Conservation (phyloP, 345 rosid species). For the Balakata baccata region DNA sequence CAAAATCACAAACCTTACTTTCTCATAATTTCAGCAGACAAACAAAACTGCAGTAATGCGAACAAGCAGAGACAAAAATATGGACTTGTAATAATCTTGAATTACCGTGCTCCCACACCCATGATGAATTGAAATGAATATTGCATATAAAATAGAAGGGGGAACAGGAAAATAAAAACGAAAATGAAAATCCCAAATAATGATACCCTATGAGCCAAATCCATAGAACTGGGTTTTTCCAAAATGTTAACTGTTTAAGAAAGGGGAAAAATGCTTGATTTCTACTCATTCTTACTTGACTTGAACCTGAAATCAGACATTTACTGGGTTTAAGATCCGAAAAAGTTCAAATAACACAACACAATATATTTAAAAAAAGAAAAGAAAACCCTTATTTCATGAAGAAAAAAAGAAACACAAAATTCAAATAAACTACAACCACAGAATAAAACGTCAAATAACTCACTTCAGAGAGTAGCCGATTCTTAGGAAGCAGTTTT, state of each 20-base stretch:
- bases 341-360: background rate
- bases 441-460: background rate
- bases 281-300: background rate
- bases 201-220: background rate
- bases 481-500: constrained; percentile 89
- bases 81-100: background rate
- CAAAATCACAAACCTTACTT: background rate
- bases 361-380: background rate
- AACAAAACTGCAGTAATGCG: background rate
- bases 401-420: no score
- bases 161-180: no score
- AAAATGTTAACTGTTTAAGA: background rate
- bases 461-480: constrained; percentile 87
- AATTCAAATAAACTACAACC: background rate
- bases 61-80: background rate
- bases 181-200: no score
- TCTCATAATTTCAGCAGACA: background rate
- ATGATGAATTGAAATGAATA: background rate
- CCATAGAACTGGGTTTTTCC: background rate
- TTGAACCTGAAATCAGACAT: background rate
- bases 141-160: no score
- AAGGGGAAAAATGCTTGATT: background rate
- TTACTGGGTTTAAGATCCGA: background rate
- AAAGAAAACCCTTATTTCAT: background rate
- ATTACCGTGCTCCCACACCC: background rate